Evolutionary conservation across 169 alveolate species (phyloP), one percentile per base, ranked within the genome.

Genomic region (Hammondia hammondi): DNA sequence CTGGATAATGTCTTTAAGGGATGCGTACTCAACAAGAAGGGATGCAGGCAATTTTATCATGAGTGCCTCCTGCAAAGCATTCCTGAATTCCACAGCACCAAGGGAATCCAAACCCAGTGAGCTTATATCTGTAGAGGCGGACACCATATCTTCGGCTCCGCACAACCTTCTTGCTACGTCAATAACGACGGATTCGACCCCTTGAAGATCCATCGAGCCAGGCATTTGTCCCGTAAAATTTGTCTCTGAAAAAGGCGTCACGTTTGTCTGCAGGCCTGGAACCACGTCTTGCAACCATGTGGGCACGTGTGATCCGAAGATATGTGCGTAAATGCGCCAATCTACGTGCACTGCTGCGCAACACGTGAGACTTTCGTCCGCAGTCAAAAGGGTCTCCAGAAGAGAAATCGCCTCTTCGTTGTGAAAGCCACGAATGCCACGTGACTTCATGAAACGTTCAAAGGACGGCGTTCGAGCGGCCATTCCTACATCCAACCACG

Each of bases 71-170:
- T 94, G 94, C 77, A 96, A 82, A 12, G 92, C 61, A 39, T 95
- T 95, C 45, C 97, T 90, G 57, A 96, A 95, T 71, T 96, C 97
- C 46, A 96, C 96, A n/a, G 97, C 95, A 24, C 97, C 96, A 45
- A 96, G 81, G 14, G 97, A 96, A 84, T 96, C 97, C 32, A 96
- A 61, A 10, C 97, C 97, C 46, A 96, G 85, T 52, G 94, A 94
- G 39, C 71, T 81, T 19, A 95, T 85, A 45, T 48, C 70, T 17
- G 90, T 45, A 45, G 37, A 14, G 35, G 57, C 32, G 57, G 90
- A 39, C 57, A 82, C 48, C 21, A 29, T 17, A 37, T 4, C 45
- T 24, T 19, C 32, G 3, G 21, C 87, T 37, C 87, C 87, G 48
- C 87, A 29, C 87, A 77, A 10, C 32, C 27, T 77, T 32, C 87